These are phyloP conservation scores for Sungouiozyma ichnusensis DNA, from an alignment of 805 yeast genomes.

Conservation along the genomic window DNA sequence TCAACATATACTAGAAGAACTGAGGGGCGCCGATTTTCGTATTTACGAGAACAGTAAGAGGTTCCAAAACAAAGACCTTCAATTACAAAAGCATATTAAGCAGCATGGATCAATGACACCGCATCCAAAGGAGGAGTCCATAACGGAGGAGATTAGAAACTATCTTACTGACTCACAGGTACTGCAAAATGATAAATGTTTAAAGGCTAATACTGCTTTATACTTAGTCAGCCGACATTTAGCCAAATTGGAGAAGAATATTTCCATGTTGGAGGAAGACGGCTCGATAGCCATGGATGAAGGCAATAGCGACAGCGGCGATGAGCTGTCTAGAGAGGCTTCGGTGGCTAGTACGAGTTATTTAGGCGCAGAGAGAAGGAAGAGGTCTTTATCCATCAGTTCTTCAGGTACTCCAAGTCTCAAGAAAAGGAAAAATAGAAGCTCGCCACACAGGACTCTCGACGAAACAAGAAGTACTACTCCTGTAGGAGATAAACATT, in stretches of 20 bases:
- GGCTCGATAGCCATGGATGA: conserved; percentile 61
- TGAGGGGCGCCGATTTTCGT: conserved; percentile 56
- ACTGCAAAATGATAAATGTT: conserved; percentile 68
- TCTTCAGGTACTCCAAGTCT: conserved; percentile 8
- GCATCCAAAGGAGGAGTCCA: conserved; percentile 68
- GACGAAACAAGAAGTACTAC: conserved; percentile 3
- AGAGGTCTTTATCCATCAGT: conserved; percentile 13
- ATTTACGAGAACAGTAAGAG: conserved; percentile 57
- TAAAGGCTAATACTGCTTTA: conserved; percentile 74
- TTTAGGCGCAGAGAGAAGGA: conserved; percentile 12
- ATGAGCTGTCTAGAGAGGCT: conserved; percentile 24
- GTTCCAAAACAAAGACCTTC: conserved; percentile 62
- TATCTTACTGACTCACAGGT: conserved; percentile 50
- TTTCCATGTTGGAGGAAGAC: conserved; percentile 64
- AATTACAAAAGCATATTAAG: conserved; percentile 70
- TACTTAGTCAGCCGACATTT: conserved; percentile 69
- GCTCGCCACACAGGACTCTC: conserved; percentile 5
- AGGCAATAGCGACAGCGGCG: conserved; percentile 27
- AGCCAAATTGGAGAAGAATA: conserved; percentile 60
- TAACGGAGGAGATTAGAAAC: conserved; percentile 55
- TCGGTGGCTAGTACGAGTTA: conserved; percentile 12
- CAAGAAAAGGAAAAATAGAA: conserved; percentile 17
- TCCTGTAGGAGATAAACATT: not conserved
- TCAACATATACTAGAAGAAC: conserved; percentile 68
- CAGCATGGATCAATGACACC: conserved; percentile 73